Conservation (phyloP, 108 stramenopile species). For the Asterionellopsis glacialis region DNA sequence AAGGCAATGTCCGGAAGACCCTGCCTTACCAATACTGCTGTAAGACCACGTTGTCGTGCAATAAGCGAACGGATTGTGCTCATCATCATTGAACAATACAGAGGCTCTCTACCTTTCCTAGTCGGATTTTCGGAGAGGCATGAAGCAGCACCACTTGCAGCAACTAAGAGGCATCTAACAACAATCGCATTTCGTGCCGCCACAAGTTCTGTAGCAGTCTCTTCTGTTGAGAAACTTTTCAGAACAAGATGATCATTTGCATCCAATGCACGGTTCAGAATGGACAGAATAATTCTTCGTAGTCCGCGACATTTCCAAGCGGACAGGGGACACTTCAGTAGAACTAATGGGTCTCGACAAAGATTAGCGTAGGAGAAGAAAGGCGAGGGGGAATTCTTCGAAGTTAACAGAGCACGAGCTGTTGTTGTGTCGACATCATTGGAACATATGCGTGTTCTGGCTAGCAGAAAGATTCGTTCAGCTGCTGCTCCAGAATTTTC, state of each 20-base stretch:
- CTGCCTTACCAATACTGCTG: slow-evolving; percentile 56
- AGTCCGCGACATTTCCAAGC: slow-evolving; percentile 53
- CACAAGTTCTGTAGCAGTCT: slow-evolving; percentile 38
- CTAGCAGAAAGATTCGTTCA: slow-evolving; percentile 45
- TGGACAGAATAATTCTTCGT: slow-evolving; percentile 41
- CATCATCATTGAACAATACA: slow-evolving; percentile 38
- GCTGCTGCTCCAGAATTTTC: slow-evolving; percentile 28
- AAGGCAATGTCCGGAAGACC: slow-evolving; percentile 38
- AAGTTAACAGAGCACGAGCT: slow-evolving; percentile 42
- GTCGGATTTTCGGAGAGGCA: not conserved
- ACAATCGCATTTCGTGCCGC: slow-evolving; percentile 45
- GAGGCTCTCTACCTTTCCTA: slow-evolving; percentile 2
- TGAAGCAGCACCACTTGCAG: slow-evolving; percentile 15
- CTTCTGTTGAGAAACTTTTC: slow-evolving; percentile 11
- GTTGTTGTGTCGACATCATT: slow-evolving; percentile 31
- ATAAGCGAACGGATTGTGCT: slow-evolving; percentile 45
- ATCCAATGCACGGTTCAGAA: slow-evolving; percentile 34
- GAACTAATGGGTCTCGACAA: slow-evolving; percentile 58
- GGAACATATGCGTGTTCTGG: slow-evolving; percentile 21
- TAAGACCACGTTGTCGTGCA: slow-evolving; percentile 36
- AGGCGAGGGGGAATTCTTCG: slow-evolving; percentile 31
- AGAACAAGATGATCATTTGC: slow-evolving; percentile 41
- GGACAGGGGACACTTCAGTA: slow-evolving; percentile 48
- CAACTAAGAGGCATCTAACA: slow-evolving; percentile 49
- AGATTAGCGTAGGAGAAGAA: slow-evolving; percentile 39